Evolutionary conservation across 2,329 filamentous ascomycete genomes (phyloP), one percentile per base, ranked within the genome.

Genomic region (Nemania sp.): DNA sequence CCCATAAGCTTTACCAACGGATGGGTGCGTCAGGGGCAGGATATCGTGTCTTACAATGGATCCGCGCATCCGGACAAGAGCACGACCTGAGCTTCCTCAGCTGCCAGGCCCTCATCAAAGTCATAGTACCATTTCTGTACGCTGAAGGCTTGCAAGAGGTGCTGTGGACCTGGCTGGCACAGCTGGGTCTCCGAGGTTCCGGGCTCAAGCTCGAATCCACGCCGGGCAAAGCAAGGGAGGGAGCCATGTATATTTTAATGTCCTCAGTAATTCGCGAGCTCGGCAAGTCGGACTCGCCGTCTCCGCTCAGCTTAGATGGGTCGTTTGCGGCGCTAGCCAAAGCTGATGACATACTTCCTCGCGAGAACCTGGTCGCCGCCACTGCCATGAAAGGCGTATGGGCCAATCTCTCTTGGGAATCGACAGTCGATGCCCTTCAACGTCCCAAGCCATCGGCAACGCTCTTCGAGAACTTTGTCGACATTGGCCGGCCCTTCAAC

Each of bases 381-480:
- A 53, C 66, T 2, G 65, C 73, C 14, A 58, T 82, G 6, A 65
- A 73, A 20, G 62, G 64, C 1, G 70, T 76, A 0, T 84, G 81
- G 81, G 65, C 67, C 2, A 63, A 62, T 6, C 68, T 84, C 1
- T 80, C 80, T 1, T 81, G 76, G 77, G 64, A 72, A 17, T 79
- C 80, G 0, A 83, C 81, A 0, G 76, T 81, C 8, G 72, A 79
- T 37, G 74, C 77, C 2, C 77, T 74, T 64, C 72, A 74, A 59
- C 70, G 74, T 31, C 69, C 72, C 0, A 71, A 70, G 7, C 77
- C 81, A 0, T 77, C 78, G 0, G 73, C 75, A 17, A 60, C 69
- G 5, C 69, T 81, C 0, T 85, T 82, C 49, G 79, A 84, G 52
- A 68, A 73, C 0, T 83, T 84, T 55, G 71, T 79, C 31, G 71